These are phyloP conservation scores for Candida hispaniensis DNA, from an alignment of 805 yeast genomes.

Conservation along the genomic window DNA sequence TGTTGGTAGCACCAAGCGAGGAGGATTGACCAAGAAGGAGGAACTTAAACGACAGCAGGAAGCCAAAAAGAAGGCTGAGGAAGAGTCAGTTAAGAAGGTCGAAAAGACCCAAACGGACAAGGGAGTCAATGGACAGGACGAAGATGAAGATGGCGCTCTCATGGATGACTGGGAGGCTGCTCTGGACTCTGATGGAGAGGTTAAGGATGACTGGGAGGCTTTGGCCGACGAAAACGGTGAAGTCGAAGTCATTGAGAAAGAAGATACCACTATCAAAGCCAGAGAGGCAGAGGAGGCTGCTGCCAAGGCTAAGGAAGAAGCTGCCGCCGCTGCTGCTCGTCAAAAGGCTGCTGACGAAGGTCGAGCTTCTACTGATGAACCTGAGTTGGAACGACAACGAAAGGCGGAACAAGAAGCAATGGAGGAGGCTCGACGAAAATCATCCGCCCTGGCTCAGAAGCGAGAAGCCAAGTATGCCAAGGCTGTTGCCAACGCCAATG, in stretches of 20 bases:
- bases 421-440: constrained; percentile 29
- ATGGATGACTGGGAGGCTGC: constrained; percentile 82
- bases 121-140: background rate
- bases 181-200: constrained; percentile 44
- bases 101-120: constrained; percentile 15
- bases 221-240: constrained; percentile 19
- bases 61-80: constrained; percentile 26
- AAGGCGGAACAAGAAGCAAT: constrained; percentile 19
- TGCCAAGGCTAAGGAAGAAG: constrained; percentile 26
- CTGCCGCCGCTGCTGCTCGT: constrained; percentile 25
- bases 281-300: constrained; percentile 25
- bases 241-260: constrained; percentile 14
- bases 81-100: constrained; percentile 21
- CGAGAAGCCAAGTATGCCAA: constrained; percentile 30
- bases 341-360: constrained; percentile 22
- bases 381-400: constrained; percentile 22
- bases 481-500: constrained; percentile 31
- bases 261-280: constrained; percentile 21
- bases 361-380: constrained; percentile 26
- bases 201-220: constrained; percentile 27
- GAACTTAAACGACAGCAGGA: constrained; percentile 18
- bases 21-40: constrained; percentile 5
- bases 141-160: constrained; percentile 35
- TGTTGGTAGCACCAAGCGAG: constrained; percentile 59
- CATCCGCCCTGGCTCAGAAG: constrained; percentile 33